Percentiles rank a stretch among this genome's conserved stretches.
phyloP scores from a whole-genome alignment of 83 land plant genomes.

The Thuja plicata region DNA sequence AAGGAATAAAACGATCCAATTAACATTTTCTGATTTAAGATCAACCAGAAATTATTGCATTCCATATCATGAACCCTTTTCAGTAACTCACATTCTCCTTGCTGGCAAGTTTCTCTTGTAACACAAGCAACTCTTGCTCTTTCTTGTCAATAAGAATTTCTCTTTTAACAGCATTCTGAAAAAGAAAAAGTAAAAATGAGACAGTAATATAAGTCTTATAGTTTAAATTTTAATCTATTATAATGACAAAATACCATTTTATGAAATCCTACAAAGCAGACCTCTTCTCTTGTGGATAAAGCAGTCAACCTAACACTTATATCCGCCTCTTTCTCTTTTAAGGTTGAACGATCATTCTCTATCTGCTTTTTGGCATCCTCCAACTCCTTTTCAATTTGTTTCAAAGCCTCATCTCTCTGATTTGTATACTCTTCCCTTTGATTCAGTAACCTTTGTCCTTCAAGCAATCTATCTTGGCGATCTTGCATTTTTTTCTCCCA shows the following conservation, averaged over 20 bases:
- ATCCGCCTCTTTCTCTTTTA: constrained; percentile 69
- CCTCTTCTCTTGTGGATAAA: constrained; percentile 72
- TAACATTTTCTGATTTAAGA: background rate
- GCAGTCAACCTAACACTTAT: constrained; percentile 41
- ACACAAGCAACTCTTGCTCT: constrained; percentile 61
- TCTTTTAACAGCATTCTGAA: constrained; percentile 58
- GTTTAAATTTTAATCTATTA: background rate
- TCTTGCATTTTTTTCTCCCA: constrained; percentile 85
- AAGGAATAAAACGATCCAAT: background rate
- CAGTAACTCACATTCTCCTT: constrained; percentile 41
- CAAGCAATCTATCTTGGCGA: constrained; percentile 77
- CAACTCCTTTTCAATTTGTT: constrained; percentile 65
- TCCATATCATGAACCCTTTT: constrained; percentile 23
- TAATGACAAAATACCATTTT: background rate
- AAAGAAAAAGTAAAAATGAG: background rate
- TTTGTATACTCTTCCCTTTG: constrained; percentile 76
- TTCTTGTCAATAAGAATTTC: constrained; percentile 44
- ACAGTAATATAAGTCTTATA: background rate
- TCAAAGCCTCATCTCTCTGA: constrained; percentile 57
- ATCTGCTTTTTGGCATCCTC: constrained; percentile 55
- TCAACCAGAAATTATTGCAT: no score
- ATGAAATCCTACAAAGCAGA: constrained; percentile 15
- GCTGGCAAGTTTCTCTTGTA: constrained; percentile 69
- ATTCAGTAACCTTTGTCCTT: constrained; percentile 73
- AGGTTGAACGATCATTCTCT: constrained; percentile 33